Conservation (phyloP, 495 filamentous ascomycete genomes). For the Penicillium antarcticum region DNA sequence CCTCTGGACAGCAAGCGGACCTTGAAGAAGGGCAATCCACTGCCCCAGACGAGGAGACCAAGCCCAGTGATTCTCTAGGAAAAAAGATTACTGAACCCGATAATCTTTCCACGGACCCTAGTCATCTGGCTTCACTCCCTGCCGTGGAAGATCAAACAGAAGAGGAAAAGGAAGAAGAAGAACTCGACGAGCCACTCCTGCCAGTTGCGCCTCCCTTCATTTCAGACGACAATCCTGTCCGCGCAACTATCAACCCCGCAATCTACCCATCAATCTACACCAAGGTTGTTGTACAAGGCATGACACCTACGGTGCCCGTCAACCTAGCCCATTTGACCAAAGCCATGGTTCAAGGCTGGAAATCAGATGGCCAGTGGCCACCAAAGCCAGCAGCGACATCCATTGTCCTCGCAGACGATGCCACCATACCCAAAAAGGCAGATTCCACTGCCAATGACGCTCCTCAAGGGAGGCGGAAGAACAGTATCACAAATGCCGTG, state of each 20-base stretch:
- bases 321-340: conserved; percentile 77
- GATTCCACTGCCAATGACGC: conserved; percentile 9
- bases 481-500: conserved; percentile 41
- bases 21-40: conserved; percentile 25
- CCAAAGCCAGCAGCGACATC: conserved; percentile 51
- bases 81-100: conserved; percentile 35
- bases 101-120: conserved; percentile 1
- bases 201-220: conserved; percentile 65
- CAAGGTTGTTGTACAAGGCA: conserved; percentile 73
- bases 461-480: conserved; percentile 29
- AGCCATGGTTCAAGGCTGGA: conserved; percentile 90
- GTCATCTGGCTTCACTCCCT: conserved; percentile 1
- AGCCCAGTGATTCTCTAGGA: conserved; percentile 27
- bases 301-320: conserved; percentile 80
- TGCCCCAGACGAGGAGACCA: conserved; percentile 20
- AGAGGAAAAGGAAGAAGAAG: conserved; percentile 25
- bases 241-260: conserved; percentile 64
- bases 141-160: conserved; percentile 19
- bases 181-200: conserved; percentile 45
- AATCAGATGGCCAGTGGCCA: conserved; percentile 91
- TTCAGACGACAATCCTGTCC: conserved; percentile 64
- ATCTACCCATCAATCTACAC: conserved; percentile 82
- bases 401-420: conserved; percentile 33
- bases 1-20: conserved; percentile 6
- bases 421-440: conserved; percentile 23